Evolutionary conservation across 148 eudicot species (phyloP).

Genomic region (Simmondsia chinensis): DNA sequence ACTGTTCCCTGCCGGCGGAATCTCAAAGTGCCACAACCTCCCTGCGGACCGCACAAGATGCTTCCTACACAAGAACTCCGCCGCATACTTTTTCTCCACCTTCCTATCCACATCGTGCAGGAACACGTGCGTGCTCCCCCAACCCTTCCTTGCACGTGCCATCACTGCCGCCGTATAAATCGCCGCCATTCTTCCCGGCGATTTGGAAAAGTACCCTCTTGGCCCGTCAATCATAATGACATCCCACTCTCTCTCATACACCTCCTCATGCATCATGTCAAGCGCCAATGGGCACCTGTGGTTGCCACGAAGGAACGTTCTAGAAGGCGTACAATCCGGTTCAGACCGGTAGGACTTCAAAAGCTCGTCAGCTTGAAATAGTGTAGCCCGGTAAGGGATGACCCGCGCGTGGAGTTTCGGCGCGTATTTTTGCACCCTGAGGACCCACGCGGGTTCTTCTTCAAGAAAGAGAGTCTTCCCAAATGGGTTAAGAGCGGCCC

Average conservation of each 20-base stretch:
- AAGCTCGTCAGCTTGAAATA: slow-evolving; percentile 15
- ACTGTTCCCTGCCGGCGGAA: slow-evolving; percentile 15
- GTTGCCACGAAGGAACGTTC: slow-evolving; percentile 10
- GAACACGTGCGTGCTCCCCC: slow-evolving; percentile 33
- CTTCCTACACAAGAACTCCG: slow-evolving; percentile 38
- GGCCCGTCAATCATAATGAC: slow-evolving; percentile 50
- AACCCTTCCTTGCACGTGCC: slow-evolving; percentile 24
- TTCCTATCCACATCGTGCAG: slow-evolving; percentile 33
- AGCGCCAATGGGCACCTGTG: slow-evolving; percentile 16
- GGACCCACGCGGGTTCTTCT: slow-evolving; percentile 31
- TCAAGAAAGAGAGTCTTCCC: slow-evolving; percentile 35
- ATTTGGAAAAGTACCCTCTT: slow-evolving; percentile 21
- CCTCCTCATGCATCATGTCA: slow-evolving; percentile 19
- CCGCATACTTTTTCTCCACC: slow-evolving; percentile 26
- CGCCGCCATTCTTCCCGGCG: slow-evolving; percentile 45
- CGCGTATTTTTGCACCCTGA: slow-evolving; percentile 11
- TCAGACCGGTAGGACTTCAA: slow-evolving; percentile 6
- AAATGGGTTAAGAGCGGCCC: slow-evolving; percentile 32
- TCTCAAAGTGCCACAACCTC: slow-evolving; percentile 44
- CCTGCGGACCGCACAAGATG: slow-evolving; percentile 25
- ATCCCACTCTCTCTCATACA: slow-evolving; percentile 41
- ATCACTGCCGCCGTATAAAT: slow-evolving; percentile 36
- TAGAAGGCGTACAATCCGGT: slow-evolving; percentile 19
- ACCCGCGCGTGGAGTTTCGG: slow-evolving; percentile 17
- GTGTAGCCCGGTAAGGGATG: slow-evolving; percentile 20